Conservation (phyloP, 192 early-diverging fungal genomes). For the Bifiguratus adelaidae region DNA sequence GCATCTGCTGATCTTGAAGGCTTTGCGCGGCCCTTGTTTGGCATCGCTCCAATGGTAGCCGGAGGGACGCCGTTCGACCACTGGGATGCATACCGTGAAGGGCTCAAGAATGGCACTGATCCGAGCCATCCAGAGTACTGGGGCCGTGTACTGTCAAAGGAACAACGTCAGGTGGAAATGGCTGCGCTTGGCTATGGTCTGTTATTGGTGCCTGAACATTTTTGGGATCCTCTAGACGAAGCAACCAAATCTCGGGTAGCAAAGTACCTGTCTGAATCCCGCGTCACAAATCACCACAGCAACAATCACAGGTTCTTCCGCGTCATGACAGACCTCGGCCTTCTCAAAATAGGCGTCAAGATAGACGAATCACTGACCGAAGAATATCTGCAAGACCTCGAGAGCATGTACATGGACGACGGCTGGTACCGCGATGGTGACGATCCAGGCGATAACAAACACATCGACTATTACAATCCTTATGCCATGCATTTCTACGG, state of each 20-base stretch:
- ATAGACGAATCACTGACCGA: not conserved
- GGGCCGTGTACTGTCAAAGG: not conserved
- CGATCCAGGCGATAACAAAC: not conserved
- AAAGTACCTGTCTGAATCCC: not conserved
- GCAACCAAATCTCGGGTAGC: not conserved
- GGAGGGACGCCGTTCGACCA: not conserved
- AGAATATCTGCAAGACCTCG: not conserved
- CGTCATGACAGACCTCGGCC: not conserved
- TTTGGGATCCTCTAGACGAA: conserved; percentile 3
- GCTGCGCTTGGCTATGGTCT: conserved; percentile 1
- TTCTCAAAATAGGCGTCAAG: not conserved
- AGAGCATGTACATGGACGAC: conserved; percentile 1
- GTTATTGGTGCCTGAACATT: not conserved
- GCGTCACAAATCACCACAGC: not conserved
- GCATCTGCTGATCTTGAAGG: conserved; percentile 1
- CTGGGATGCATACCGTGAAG: not conserved
- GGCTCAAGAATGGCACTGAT: not conserved
- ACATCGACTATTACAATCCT: conserved; percentile 4
- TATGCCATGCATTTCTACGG: conserved; percentile 4
- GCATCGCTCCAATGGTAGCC: conserved; percentile 1
- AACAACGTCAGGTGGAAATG: conserved; percentile 1
- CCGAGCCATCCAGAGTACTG: not conserved
- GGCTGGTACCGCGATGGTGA: conserved; percentile 2
- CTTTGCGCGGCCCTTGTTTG: conserved; percentile 1
- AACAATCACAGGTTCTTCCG: conserved; percentile 1